A percentile compares a stretch with the other conserved stretches of the same genome.
Evolutionary conservation across 768 basidiomycete species (phyloP).

Genomic region (Leccinum arenicola): DNA sequence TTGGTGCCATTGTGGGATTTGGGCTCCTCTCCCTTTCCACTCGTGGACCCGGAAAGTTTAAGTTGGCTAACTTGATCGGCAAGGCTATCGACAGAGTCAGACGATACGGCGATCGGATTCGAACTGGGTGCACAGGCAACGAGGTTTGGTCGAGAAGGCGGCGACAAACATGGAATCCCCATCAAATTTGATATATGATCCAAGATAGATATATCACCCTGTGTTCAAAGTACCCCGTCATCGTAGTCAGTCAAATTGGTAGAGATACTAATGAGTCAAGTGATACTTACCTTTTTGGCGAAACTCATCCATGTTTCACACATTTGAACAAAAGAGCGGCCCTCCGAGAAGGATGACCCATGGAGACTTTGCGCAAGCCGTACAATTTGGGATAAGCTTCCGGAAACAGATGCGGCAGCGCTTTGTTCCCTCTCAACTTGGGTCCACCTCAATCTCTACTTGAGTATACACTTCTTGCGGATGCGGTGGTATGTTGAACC

Average conservation of each 20-base stretch:
- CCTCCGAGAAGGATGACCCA: constrained; percentile 42
- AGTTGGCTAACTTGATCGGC: constrained; percentile 18
- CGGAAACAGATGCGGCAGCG: constrained; percentile 37
- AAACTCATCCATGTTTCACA: constrained; percentile 74
- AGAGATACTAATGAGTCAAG: neutral
- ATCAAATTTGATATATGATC: constrained; percentile 47
- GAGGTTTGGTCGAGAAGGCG: constrained; percentile 3
- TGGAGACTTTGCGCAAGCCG: constrained; percentile 36
- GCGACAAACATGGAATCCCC: constrained; percentile 15
- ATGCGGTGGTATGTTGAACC: constrained; percentile 52
- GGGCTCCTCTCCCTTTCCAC: neutral
- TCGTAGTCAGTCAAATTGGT: neutral
- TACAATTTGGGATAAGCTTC: constrained; percentile 46
- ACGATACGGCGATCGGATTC: neutral
- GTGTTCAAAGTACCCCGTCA: neutral
- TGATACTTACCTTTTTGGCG: constrained; percentile 55
- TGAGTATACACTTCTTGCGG: constrained; percentile 38
- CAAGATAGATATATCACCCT: constrained; percentile 49
- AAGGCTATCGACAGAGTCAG: constrained; percentile 19
- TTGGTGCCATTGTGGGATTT: neutral
- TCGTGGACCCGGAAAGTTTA: constrained; percentile 14
- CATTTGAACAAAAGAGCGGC: constrained; percentile 54
- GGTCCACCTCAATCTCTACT: constrained; percentile 32
- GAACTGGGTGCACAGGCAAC: neutral
- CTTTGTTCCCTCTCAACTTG: constrained; percentile 7